Conservation (phyloP, 2,329 filamentous ascomycete species). For the Sporothrix brunneoviolacea region DNA sequence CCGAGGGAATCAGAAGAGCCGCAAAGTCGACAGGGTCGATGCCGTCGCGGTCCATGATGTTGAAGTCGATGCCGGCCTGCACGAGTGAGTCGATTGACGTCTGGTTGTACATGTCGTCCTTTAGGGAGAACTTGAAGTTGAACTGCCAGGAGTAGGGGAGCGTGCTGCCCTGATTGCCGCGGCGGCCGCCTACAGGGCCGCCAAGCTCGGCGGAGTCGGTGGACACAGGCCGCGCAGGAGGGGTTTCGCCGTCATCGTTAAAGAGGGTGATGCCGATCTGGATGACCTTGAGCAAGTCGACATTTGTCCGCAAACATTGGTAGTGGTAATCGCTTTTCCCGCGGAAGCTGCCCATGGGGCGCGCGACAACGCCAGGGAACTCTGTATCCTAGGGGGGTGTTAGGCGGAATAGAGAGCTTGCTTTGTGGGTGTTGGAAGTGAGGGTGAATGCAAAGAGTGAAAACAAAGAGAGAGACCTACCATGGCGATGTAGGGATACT, state of each 20-base stretch:
- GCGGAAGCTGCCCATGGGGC: conserved; percentile 89
- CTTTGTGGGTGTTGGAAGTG: neutral
- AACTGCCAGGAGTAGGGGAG: conserved; percentile 96
- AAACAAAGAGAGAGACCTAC: conserved; percentile 43
- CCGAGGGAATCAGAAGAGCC: conserved; percentile 82
- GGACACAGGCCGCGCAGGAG: conserved; percentile 58
- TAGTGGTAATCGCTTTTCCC: conserved; percentile 98
- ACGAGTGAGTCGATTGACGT: conserved; percentile 88
- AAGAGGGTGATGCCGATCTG: conserved; percentile 94
- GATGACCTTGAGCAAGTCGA: conserved; percentile 95
- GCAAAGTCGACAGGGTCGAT: conserved; percentile 90
- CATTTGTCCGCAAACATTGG: conserved; percentile 93
- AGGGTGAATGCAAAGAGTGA: neutral
- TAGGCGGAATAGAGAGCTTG: neutral
- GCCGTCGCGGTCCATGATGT: conserved; percentile 73
- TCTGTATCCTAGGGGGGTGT: conserved; percentile 69
- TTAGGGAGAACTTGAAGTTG: conserved; percentile 94
- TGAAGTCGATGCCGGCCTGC: conserved; percentile 88
- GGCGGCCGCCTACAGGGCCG: conserved; percentile 29
- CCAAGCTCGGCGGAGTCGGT: conserved; percentile 35
- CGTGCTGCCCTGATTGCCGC: conserved; percentile 26
- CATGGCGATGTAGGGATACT: conserved; percentile 96
- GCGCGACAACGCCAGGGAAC: conserved; percentile 93
- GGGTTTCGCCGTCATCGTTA: conserved; percentile 80
- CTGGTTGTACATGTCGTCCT: conserved; percentile 96